Evolutionary conservation across 495 filamentous ascomycete species (phyloP), one percentile per base, ranked within the genome.

Genomic region (Collariella sp.): DNA sequence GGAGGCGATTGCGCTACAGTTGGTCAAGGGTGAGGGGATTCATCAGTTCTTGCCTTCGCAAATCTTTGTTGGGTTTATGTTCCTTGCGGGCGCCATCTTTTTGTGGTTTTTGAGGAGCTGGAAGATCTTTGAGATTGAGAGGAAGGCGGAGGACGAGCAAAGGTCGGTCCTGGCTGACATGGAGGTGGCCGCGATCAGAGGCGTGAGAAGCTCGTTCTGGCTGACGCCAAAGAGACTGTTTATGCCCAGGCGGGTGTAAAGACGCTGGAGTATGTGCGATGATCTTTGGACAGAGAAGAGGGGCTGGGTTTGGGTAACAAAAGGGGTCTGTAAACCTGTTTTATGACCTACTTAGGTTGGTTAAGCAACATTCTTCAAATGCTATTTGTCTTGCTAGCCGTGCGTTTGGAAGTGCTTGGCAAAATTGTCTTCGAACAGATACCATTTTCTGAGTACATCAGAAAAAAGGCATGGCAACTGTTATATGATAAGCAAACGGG

Each of bases 81-180:
- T 58, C 34, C n/a, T 58, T 15, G 56, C 44, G 5, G 51, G 56
- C 12, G 35, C 56, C 5, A 19, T 40, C 7, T 49, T 44, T 4
- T 29, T 58, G 18, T 49, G 52, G 56, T 29, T 47, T 3, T 39
- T 58, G n/a, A 15, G 56, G 3, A 50, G 43, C 29, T 58, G 56
- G 56, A 53, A 58, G 50, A 54, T 58, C 23, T 52, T 12, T 0
- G 55, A 57, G 23, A 53, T 57, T 34, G 55, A 57, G 42, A 52
- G 35, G 13, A 57, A 53, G 13, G 31, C 0, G 0, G 48, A 31
- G 16, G 41, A 45, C 19, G 51, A 54, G 42, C 42, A 31, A 29
- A 39, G 19, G 23, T 41, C 48, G 18, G 48, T 22, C 2, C 13
- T 20, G 20, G 26, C 5, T 4, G 48, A 40, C 20, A 26, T 41